Evolutionary conservation across 2,329 filamentous ascomycete species (phyloP), one percentile per base, ranked within the genome.

Genomic region (Dactylonectria estremocensis): DNA sequence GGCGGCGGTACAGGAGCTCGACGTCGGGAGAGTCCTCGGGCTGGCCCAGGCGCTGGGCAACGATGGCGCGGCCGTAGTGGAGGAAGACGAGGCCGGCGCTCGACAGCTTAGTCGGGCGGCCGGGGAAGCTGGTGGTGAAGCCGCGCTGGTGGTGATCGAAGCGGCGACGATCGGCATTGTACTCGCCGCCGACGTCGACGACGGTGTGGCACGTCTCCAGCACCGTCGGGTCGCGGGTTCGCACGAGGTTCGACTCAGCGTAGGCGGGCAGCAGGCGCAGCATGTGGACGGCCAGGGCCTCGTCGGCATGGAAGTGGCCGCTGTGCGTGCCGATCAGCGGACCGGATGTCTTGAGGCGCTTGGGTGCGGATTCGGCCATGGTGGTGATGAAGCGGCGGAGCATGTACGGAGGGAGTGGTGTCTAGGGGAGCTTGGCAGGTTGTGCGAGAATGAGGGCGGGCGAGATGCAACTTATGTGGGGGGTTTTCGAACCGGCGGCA

Each of bases 301-400:
- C 96, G 82, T 99, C 96, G 80, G 96, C 96, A 85, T 99, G 96
- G 88, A 99, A 99, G 86, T 98, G 95, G 74, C 96, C 96, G 84
- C 92, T 98, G 89, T 99, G 96, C 33, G 96, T 99, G 78, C 95
- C 96, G 80, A 98, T 97, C 74, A 90, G 83, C 71, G 92, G 73
- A 50, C 76, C 75, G 33, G 89, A 86, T 75, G 92, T 93, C 88
- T 97, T 97, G 80, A 97, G 84, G 81, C 93, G 92, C 84, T 98
- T 98, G 70, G 92, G 84, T 77, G 91, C 88, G 79, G 85, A 88
- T 86, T 93, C 89, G 76, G 91, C 86, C 80, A 82, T 82, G 71
- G 69, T 74, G 48, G 61, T 53, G 66, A 78, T 20, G 65, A 78
- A 53, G 65, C 79, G 79, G 50, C 77, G 78, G 56, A 78, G 73